phyloP scores from a whole-genome alignment of 2,329 filamentous ascomycete genomes.

The Pezicula radicicola region DNA sequence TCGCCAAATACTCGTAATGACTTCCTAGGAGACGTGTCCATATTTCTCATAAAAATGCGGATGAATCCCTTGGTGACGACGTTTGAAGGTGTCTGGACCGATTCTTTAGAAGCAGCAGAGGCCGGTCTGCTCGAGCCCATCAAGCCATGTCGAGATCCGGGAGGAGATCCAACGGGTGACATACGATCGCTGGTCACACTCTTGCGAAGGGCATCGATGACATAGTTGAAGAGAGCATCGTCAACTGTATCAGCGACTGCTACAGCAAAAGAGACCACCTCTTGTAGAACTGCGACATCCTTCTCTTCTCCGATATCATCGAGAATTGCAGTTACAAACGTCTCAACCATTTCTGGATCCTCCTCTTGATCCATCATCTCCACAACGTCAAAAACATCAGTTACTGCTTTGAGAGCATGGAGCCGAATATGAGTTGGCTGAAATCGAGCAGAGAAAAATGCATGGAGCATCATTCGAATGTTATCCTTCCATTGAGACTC shows the following conservation, averaged over 20 bases:
- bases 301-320: constrained; percentile 59
- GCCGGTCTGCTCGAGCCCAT: constrained; percentile 13
- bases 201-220: constrained; percentile 49
- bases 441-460: constrained; percentile 59
- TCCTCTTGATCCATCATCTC: constrained; percentile 53
- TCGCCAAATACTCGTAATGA: constrained; percentile 59
- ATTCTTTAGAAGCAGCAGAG: constrained; percentile 4
- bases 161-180: constrained; percentile 35
- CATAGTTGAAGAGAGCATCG: constrained; percentile 54
- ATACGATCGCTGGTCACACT: constrained; percentile 47
- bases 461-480: constrained; percentile 54
- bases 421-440: constrained; percentile 62
- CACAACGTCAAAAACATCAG: constrained; percentile 44
- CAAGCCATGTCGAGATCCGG: constrained; percentile 21
- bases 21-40: constrained; percentile 65
- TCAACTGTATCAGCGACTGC: constrained; percentile 61
- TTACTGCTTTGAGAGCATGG: constrained; percentile 57
- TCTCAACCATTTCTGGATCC: constrained; percentile 52
- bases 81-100: constrained; percentile 57
- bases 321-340: constrained; percentile 60
- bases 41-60: constrained; percentile 71
- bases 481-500: constrained; percentile 67
- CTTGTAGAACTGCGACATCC: constrained; percentile 62
- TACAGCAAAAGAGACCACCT: constrained; percentile 61
- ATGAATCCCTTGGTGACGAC: constrained; percentile 70